phyloP scores from a whole-genome alignment of 2,329 filamentous ascomycete genomes.

The Xylariaceae sp. region DNA sequence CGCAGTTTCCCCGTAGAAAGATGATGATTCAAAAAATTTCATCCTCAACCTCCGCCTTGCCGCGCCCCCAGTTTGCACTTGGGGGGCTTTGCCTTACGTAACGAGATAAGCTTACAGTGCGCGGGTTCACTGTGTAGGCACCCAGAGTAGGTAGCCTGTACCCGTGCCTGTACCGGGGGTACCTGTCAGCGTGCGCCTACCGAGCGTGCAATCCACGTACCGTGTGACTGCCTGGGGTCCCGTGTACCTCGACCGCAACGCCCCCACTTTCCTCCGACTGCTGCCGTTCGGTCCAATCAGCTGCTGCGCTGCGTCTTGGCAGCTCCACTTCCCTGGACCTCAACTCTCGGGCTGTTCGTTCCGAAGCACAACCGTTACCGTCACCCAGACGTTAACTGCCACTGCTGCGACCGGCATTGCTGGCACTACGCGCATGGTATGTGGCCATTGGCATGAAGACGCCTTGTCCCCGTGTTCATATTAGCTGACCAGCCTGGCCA shows the following conservation, averaged over 20 bases:
- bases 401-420: slow-evolving; percentile 26
- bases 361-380: slow-evolving; percentile 26
- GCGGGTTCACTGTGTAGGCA: background rate
- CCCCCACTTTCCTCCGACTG: background rate
- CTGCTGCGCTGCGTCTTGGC: background rate
- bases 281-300: background rate
- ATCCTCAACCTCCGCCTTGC: slow-evolving; percentile 23
- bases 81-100: background rate
- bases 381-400: slow-evolving; percentile 6
- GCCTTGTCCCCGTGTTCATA: background rate
- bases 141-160: background rate
- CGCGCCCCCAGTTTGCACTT: slow-evolving; percentile 10
- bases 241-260: background rate
- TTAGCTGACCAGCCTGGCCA: slow-evolving; percentile 1
- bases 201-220: background rate
- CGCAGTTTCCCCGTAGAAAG: slow-evolving; percentile 45
- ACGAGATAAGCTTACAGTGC: background rate
- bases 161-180: background rate
- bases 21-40: slow-evolving; percentile 39
- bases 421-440: slow-evolving; percentile 37
- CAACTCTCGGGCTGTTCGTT: background rate
- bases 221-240: background rate
- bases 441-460: slow-evolving; percentile 18
- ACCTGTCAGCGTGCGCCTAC: background rate
- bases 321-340: slow-evolving; percentile 2